A percentile compares a stretch with the other conserved stretches of the same genome.
phyloP scores from a whole-genome alignment of 306 rosid species.

The Prunus padus region DNA sequence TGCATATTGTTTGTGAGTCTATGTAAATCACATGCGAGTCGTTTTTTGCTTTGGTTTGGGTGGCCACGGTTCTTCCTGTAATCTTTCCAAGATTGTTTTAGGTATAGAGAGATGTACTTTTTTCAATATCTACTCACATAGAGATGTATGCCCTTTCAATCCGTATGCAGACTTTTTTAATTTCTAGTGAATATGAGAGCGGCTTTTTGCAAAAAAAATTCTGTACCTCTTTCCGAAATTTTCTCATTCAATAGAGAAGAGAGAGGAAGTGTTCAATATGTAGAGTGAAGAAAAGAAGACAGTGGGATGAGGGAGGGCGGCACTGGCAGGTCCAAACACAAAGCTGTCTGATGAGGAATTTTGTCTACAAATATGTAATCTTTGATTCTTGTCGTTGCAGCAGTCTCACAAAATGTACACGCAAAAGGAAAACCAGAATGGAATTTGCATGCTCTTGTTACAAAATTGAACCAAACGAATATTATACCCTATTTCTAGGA shows the following conservation, averaged over 20 bases:
- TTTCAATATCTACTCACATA: conserved; percentile 25
- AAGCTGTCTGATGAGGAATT: too few species aligned
- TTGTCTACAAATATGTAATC: too few species aligned
- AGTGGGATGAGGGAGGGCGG: too few species aligned
- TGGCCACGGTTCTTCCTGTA: conserved; percentile 45
- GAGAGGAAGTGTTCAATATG: too few species aligned
- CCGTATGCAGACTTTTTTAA: not conserved
- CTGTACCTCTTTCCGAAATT: not conserved
- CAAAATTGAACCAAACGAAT: not conserved
- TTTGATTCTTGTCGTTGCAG: too few species aligned
- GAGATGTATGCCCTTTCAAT: conserved; percentile 16
- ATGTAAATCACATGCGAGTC: conserved; percentile 48
- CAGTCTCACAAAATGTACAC: too few species aligned
- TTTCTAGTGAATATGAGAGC: conserved; percentile 2
- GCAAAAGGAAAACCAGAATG: not conserved
- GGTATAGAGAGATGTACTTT: conserved; percentile 27
- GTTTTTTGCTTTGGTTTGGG: conserved; percentile 41
- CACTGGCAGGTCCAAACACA: too few species aligned
- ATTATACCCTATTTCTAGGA: not conserved
- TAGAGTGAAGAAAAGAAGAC: too few species aligned
- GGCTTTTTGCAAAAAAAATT: not conserved
- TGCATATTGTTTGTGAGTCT: conserved; percentile 61
- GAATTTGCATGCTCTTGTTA: not conserved
- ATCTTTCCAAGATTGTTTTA: conserved; percentile 22
- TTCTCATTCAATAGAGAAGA: too few species aligned